Evolutionary conservation across 108 stramenopile genomes (phyloP).

Genomic region (Fistulifera pelliculosa): DNA sequence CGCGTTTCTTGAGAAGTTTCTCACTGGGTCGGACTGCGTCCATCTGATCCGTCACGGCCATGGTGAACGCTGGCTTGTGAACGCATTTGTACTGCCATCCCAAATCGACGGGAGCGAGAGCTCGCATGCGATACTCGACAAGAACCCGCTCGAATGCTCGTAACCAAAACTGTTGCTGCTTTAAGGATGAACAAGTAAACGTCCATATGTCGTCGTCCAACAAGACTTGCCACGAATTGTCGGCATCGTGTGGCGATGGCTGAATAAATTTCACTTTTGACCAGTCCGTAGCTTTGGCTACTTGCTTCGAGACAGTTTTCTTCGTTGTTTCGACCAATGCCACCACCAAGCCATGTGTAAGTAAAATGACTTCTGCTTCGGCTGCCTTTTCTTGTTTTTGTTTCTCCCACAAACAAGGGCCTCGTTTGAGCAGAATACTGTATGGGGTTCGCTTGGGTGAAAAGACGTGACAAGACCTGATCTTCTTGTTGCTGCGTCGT

Average conservation of each 20-base stretch:
- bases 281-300: not conserved
- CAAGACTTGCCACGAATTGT: constrained; percentile 4
- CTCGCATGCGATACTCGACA: constrained; percentile 4
- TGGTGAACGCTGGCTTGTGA: constrained; percentile 25
- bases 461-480: not conserved
- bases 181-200: not conserved
- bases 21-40: constrained; percentile 5
- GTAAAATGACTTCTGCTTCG: constrained; percentile 20
- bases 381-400: constrained; percentile 7
- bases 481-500: not conserved
- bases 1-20: constrained; percentile 17
- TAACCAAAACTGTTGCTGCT: constrained; percentile 15
- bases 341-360: constrained; percentile 40
- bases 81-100: constrained; percentile 36
- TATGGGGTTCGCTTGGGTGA: not conserved
- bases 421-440: constrained; percentile 12
- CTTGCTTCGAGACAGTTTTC: not conserved
- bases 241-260: not conserved
- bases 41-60: constrained; percentile 15
- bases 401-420: not conserved
- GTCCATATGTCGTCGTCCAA: not conserved
- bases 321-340: constrained; percentile 1
- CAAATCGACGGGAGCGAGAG: constrained; percentile 2
- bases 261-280: not conserved
- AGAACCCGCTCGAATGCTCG: constrained; percentile 20